Conservation (phyloP, 2,329 filamentous ascomycete species). For the Sporothrix euskadiensis region DNA sequence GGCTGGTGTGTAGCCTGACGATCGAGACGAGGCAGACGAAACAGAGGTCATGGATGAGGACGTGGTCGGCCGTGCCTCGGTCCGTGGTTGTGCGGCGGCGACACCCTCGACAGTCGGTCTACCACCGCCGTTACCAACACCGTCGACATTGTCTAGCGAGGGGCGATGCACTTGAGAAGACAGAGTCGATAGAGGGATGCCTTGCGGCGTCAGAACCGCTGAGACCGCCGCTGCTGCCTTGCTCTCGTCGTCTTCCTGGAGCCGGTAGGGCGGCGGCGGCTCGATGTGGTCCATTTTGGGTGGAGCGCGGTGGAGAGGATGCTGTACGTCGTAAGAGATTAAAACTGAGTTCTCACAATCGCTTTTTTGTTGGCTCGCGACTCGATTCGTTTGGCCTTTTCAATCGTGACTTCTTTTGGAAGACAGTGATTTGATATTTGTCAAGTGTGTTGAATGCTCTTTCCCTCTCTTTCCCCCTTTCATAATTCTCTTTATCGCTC, state of each 20-base stretch:
- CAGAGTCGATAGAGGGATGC: neutral
- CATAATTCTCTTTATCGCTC: neutral
- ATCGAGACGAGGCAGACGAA: neutral
- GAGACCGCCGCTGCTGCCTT: constrained; percentile 8
- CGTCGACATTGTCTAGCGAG: neutral
- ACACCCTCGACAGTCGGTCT: neutral
- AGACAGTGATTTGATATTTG: neutral
- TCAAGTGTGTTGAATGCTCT: neutral
- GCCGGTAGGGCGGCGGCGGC: constrained; percentile 19
- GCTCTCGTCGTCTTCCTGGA: constrained; percentile 5
- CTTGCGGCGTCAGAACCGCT: neutral
- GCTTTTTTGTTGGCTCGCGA: neutral
- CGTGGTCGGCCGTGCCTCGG: neutral
- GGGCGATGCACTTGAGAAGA: neutral
- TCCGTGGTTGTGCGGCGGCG: neutral
- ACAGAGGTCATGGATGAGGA: neutral
- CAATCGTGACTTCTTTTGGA: neutral
- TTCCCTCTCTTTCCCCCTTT: neutral
- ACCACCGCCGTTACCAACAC: neutral
- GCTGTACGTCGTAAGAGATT: neutral
- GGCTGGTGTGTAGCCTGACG: neutral
- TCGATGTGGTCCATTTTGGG: constrained; percentile 8
- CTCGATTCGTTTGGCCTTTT: neutral
- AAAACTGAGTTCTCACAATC: neutral
- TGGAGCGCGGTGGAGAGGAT: neutral